These are phyloP conservation scores for Penicillium sp. DNA, from an alignment of 2,329 filamentous ascomycete species.

Conservation along the genomic window DNA sequence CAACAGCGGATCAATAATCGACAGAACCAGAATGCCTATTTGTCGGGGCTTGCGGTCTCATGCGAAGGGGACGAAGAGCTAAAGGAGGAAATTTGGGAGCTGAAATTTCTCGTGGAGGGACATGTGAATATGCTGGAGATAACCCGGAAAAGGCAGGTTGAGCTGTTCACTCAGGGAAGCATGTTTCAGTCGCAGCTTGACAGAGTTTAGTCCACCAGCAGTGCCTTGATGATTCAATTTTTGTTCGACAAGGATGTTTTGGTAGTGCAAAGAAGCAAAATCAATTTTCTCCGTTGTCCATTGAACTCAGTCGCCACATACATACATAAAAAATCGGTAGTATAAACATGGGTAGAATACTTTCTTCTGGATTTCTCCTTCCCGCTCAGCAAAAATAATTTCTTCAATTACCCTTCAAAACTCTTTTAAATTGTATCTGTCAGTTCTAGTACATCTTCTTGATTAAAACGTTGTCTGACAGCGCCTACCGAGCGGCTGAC, in stretches of 20 bases:
- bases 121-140: not conserved
- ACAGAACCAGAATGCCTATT: not conserved
- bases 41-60: not conserved
- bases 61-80: not conserved
- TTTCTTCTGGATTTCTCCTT: no score
- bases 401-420: no score
- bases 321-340: no score
- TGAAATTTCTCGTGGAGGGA: not conserved
- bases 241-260: no score
- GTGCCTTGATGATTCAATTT: no score
- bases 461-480: not conserved
- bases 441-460: no score
- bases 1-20: not conserved
- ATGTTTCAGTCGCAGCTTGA: not conserved
- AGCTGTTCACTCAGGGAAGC: not conserved
- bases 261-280: no score
- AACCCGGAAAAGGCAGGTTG: not conserved
- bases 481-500: not conserved
- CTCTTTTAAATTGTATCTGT: no score
- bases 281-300: no score
- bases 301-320: no score
- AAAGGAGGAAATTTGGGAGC: not conserved
- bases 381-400: no score
- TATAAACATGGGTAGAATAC: no score
- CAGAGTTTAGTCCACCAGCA: not conserved